Percentiles rank a stretch among this genome's conserved stretches.
These are phyloP conservation scores for Hirsutella thompsonii DNA, from an alignment of 2,329 filamentous ascomycete species.

Conservation along the genomic window DNA sequence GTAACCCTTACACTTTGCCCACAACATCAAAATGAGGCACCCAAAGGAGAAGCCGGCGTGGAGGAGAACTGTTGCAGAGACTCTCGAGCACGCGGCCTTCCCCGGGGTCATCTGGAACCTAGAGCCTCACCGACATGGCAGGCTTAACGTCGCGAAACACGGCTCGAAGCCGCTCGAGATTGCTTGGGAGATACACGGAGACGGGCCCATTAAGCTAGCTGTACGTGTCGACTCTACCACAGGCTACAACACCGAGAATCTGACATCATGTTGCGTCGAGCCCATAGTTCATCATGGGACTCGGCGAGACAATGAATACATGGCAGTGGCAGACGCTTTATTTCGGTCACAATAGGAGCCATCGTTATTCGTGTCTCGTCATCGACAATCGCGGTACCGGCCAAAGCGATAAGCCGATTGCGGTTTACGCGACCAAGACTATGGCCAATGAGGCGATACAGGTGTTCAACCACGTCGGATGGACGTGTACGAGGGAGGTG, in stretches of 20 bases:
- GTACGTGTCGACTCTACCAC: too few relatives aligned
- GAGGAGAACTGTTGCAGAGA: too few relatives aligned
- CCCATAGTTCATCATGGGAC: constrained; percentile 64
- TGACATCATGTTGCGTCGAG: too few relatives aligned
- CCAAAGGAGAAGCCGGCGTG: too few relatives aligned
- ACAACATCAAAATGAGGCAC: too few relatives aligned
- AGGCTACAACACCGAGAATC: too few relatives aligned
- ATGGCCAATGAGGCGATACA: constrained; percentile 75
- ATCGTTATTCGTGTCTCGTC: constrained; percentile 60
- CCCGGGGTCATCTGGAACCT: constrained; percentile 56
- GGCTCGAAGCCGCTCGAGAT: constrained; percentile 67
- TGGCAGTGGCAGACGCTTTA: constrained; percentile 78
- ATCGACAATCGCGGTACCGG: constrained; percentile 82
- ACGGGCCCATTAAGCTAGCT: constrained; percentile 57
- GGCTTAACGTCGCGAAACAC: constrained; percentile 49
- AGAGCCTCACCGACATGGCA: constrained; percentile 49
- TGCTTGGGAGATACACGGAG: constrained; percentile 68
- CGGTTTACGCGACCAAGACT: constrained; percentile 68
- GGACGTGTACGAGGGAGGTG: constrained; percentile 38
- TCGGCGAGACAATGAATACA: constrained; percentile 52
- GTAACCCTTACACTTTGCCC: too few relatives aligned
- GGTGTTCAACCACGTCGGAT: constrained; percentile 55
- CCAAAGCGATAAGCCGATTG: constrained; percentile 61
- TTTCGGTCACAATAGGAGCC: constrained; percentile 60
- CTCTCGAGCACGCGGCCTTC: constrained; percentile 53